These are phyloP conservation scores for Metarhizium album DNA, from an alignment of 2,329 filamentous ascomycete genomes.

Conservation along the genomic window DNA sequence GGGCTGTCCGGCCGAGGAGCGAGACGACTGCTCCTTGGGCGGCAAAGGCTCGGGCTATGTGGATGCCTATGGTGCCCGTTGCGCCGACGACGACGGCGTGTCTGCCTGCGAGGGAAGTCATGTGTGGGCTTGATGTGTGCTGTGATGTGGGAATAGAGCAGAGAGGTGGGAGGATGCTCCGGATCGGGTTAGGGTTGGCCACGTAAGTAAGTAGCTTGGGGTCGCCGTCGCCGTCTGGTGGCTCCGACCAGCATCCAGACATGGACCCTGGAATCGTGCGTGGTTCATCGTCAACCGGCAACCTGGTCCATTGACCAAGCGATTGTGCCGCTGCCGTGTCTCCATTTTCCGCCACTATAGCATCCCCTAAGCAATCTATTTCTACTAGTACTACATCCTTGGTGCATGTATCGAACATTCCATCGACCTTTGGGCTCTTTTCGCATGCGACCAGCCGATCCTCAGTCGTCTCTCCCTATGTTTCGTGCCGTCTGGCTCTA, in stretches of 20 bases:
- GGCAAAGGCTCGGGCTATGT: constrained; percentile 57
- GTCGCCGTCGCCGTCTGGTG: no score
- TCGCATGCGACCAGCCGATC: neutral
- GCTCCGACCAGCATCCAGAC: neutral
- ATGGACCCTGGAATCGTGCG: no score
- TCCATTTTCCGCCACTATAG: no score
- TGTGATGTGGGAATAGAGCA: neutral
- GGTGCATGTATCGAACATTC: neutral
- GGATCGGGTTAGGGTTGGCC: neutral
- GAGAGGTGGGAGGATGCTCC: no score
- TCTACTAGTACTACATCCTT: no score
- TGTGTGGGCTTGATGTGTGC: neutral
- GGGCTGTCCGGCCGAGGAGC: constrained; percentile 47
- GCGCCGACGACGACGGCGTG: constrained; percentile 57
- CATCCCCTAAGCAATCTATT: no score
- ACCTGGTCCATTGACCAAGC: no score
- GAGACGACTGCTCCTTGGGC: constrained; percentile 47
- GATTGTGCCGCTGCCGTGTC: no score
- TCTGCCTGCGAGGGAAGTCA: constrained; percentile 31
- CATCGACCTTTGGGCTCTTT: neutral
- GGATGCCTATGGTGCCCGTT: constrained; percentile 58
- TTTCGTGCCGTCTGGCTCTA: neutral
- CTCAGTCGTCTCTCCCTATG: constrained; percentile 2
- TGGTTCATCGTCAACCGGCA: no score
- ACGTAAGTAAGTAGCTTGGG: no score